These are phyloP conservation scores for Akanthomyces uredinophilus DNA, from an alignment of 2,329 filamentous ascomycete species.

Conservation along the genomic window DNA sequence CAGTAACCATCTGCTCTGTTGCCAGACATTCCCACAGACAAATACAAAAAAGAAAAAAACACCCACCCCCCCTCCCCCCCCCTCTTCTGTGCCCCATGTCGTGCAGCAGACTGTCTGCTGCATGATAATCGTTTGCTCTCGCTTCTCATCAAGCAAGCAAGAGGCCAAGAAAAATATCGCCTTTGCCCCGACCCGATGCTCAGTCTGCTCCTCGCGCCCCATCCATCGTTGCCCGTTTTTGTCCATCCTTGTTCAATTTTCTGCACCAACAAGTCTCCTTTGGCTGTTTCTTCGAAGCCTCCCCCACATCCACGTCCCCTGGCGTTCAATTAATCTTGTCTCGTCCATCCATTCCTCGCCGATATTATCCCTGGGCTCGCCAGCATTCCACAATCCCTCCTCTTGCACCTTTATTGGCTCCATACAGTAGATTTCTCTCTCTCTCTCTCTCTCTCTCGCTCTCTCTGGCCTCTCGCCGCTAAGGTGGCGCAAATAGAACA, in stretches of 20 bases:
- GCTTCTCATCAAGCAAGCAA: too few relatives aligned
- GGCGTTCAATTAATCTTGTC: slow-evolving; percentile 23
- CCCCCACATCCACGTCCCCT: neutral
- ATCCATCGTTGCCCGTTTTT: neutral
- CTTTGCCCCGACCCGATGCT: neutral
- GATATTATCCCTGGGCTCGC: slow-evolving; percentile 15
- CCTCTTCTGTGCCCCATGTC: too few relatives aligned
- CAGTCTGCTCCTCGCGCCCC: neutral
- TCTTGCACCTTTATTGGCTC: neutral
- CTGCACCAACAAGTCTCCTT: neutral
- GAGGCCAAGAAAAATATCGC: too few relatives aligned
- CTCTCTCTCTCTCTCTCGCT: too few relatives aligned
- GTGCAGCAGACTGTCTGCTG: neutral
- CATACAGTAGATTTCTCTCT: neutral
- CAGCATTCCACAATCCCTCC: slow-evolving; percentile 12
- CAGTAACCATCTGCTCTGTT: neutral
- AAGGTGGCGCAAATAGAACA: neutral
- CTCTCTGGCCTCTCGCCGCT: neutral
- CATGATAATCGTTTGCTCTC: neutral
- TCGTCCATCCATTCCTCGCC: slow-evolving; percentile 33
- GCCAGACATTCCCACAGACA: neutral
- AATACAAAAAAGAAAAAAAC: too few relatives aligned
- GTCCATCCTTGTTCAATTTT: neutral
- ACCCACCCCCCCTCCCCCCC: neutral
- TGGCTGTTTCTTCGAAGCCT: neutral